Evolutionary conservation across 495 filamentous ascomycete genomes (phyloP).

Genomic region (Trypethelium eluteriae): DNA sequence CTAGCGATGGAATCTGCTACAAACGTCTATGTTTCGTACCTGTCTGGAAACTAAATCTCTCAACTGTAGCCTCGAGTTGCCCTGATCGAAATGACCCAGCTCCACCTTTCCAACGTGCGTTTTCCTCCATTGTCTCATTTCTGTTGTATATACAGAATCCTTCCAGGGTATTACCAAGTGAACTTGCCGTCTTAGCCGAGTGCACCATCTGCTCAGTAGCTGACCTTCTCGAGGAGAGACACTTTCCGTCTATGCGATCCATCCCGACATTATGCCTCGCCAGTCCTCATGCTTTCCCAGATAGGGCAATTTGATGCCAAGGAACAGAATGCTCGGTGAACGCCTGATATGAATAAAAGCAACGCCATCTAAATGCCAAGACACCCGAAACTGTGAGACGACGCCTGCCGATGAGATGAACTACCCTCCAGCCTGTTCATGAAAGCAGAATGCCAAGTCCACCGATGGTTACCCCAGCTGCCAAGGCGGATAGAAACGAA

Average conservation of each 20-base stretch:
- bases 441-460: background rate
- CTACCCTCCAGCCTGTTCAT: background rate
- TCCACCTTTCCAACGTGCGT: background rate
- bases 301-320: background rate
- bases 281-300: background rate
- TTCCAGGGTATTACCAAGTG: background rate
- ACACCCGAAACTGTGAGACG: background rate
- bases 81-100: background rate
- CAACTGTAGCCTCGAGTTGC: slow-evolving; percentile 1
- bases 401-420: background rate
- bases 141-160: slow-evolving; percentile 1
- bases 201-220: background rate
- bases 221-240: background rate
- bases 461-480: background rate
- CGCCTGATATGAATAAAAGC: background rate
- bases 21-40: background rate
- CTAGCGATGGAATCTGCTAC: background rate
- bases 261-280: background rate
- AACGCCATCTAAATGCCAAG: background rate
- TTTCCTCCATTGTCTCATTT: background rate
- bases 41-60: background rate
- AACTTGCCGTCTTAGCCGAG: background rate
- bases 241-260: background rate
- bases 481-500: background rate
- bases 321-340: slow-evolving; percentile 7